A percentile compares a stretch with the other conserved stretches of the same genome.
Conservation (phyloP, 148 eudicot genomes). For the Rhododendron molle region DNA sequence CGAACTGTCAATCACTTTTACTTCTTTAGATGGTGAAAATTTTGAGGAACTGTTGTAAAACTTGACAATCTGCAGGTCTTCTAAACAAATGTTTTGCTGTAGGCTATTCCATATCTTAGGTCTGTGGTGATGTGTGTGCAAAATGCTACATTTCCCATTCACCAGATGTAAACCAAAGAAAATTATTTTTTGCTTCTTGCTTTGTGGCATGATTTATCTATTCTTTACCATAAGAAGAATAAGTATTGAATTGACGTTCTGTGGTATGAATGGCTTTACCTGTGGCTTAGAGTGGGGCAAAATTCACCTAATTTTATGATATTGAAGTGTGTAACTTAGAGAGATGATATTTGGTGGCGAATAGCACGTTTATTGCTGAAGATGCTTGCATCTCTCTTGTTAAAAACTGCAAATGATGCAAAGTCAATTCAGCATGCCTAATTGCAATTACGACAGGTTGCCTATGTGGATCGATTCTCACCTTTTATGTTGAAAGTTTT, state of each 20-base stretch:
- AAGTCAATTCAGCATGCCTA: background rate
- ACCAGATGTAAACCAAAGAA: background rate
- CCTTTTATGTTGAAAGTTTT: background rate
- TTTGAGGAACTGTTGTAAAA: background rate
- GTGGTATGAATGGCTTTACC: constrained; percentile 5
- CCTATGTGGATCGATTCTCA: background rate
- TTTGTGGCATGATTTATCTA: background rate
- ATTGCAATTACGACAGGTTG: background rate
- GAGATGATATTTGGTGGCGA: background rate
- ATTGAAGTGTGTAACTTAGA: background rate
- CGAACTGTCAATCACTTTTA: background rate
- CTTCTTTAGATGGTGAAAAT: background rate
- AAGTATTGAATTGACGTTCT: background rate
- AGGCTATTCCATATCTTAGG: background rate
- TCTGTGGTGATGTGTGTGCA: background rate
- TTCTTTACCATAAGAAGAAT: background rate
- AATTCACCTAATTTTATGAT: background rate
- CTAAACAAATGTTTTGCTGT: background rate
- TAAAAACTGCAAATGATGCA: background rate
- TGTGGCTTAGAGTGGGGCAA: background rate
- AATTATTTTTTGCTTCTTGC: background rate
- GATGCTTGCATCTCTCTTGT: background rate
- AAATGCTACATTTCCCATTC: background rate
- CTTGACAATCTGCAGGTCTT: background rate
- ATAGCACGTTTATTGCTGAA: background rate